Evolutionary conservation across 208 protist species (phyloP).

Genomic region (Crithidia fasciculata): DNA sequence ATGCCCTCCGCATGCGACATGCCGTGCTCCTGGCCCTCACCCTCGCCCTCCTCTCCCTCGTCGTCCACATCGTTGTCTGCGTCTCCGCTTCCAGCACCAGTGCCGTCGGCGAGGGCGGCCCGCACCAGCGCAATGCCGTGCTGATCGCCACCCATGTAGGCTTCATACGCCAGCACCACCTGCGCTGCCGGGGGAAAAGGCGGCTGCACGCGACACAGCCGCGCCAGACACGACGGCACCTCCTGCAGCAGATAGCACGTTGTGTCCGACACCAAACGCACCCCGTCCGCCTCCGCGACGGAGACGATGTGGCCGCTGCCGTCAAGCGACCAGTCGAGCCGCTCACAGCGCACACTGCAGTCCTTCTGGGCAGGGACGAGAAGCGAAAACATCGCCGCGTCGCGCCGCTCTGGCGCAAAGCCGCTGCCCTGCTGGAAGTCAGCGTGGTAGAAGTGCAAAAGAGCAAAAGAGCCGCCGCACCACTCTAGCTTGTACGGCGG

Average conservation of each 20-base stretch:
- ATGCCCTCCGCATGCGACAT: slow-evolving; percentile 25
- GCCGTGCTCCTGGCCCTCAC: not conserved
- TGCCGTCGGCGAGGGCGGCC: slow-evolving; percentile 3
- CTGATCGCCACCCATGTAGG: slow-evolving; percentile 30
- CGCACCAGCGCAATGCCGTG: slow-evolving; percentile 34
- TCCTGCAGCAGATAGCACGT: slow-evolving; percentile 40
- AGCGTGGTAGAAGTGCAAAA: slow-evolving; percentile 36
- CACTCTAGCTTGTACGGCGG: slow-evolving; percentile 30
- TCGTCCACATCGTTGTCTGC: not conserved
- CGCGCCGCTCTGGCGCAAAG: slow-evolving; percentile 2
- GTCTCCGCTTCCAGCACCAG: slow-evolving; percentile 4
- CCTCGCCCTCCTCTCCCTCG: not conserved
- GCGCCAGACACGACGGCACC: slow-evolving; percentile 26
- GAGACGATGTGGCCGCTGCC: slow-evolving; percentile 40
- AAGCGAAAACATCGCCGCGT: slow-evolving; percentile 38
- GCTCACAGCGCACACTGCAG: slow-evolving; percentile 39
- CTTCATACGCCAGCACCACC: slow-evolving; percentile 35
- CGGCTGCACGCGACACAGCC: slow-evolving; percentile 42
- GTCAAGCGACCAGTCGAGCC: slow-evolving; percentile 45
- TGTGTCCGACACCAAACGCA: slow-evolving; percentile 38
- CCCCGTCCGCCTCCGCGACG: slow-evolving; percentile 42
- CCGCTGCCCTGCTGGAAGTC: slow-evolving; percentile 8
- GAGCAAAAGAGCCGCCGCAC: slow-evolving; percentile 43
- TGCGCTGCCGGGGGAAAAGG: slow-evolving; percentile 33
- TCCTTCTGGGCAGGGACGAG: slow-evolving; percentile 27